Evolutionary conservation across 1,284 basidiomycete species (phyloP).

Genomic region (Boletus hoseneyae): DNA sequence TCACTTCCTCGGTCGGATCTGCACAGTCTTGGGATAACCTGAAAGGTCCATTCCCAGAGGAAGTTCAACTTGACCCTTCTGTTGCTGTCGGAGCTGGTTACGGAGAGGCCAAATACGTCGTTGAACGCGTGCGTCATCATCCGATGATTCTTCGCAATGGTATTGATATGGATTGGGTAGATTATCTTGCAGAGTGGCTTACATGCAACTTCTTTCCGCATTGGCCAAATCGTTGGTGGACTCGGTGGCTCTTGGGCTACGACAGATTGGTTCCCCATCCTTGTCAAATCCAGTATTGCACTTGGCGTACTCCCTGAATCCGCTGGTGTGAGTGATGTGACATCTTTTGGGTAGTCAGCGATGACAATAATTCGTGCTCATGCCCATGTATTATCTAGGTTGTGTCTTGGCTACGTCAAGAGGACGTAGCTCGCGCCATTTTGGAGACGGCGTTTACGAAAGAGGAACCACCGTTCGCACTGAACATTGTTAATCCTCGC

Average conservation of each 20-base stretch:
- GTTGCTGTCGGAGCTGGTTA: constrained; percentile 33
- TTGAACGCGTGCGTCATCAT: constrained; percentile 31
- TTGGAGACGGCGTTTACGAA: constrained; percentile 20
- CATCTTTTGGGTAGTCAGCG: too few relatives aligned
- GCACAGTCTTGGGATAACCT: constrained; percentile 35
- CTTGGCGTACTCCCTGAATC: constrained; percentile 29
- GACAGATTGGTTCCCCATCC: constrained; percentile 34
- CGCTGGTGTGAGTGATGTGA: constrained; percentile 21
- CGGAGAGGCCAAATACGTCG: constrained; percentile 35
- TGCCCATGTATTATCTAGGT: constrained; percentile 1
- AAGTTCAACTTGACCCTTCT: constrained; percentile 20
- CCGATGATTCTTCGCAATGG: too few relatives aligned
- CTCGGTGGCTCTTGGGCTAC: constrained; percentile 30
- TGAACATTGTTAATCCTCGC: constrained; percentile 28
- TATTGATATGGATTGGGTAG: background rate
- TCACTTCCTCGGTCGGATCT: constrained; percentile 33
- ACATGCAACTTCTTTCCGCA: constrained; percentile 24
- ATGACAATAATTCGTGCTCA: background rate
- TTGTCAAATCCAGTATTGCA: constrained; percentile 28
- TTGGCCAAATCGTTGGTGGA: constrained; percentile 34
- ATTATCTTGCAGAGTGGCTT: constrained; percentile 28
- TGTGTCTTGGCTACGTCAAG: constrained; percentile 25
- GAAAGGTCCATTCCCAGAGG: constrained; percentile 36
- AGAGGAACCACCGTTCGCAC: background rate
- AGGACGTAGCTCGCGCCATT: constrained; percentile 17